Conservation (phyloP, 805 yeast genomes). For the Candida alai region DNA sequence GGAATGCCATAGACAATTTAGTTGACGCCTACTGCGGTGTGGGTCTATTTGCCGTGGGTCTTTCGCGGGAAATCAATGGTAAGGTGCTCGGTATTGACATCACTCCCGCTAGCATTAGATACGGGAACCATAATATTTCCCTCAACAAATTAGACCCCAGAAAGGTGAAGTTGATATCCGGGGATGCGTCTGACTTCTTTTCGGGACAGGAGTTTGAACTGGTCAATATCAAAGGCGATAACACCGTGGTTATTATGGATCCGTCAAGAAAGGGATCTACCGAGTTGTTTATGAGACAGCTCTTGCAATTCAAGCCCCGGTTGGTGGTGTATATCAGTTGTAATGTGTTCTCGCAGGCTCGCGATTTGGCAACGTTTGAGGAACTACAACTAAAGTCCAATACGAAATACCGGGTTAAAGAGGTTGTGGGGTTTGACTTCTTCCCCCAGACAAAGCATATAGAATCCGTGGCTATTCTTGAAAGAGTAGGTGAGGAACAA, state of each 20-base stretch:
- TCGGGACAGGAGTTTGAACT: slow-evolving; percentile 18
- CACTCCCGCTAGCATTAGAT: slow-evolving; percentile 26
- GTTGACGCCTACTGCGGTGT: slow-evolving; percentile 46
- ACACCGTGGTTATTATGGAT: slow-evolving; percentile 39
- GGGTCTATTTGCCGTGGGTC: slow-evolving; percentile 41
- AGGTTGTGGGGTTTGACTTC: slow-evolving; percentile 41
- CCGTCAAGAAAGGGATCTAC: slow-evolving; percentile 44
- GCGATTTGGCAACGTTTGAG: slow-evolving; percentile 34
- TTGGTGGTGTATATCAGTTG: slow-evolving; percentile 41
- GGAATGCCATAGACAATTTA: slow-evolving; percentile 19
- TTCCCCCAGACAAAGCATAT: slow-evolving; percentile 59
- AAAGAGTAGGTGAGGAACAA: too few relatives aligned
- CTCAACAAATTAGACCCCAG: slow-evolving; percentile 32
- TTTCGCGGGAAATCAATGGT: slow-evolving; percentile 25
- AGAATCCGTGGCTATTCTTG: slow-evolving; percentile 50
- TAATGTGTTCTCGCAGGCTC: slow-evolving; percentile 44
- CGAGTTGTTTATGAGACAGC: slow-evolving; percentile 30
- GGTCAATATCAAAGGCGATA: slow-evolving; percentile 25
- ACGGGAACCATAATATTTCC: slow-evolving; percentile 37
- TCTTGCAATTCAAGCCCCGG: slow-evolving; percentile 33
- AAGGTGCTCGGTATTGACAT: slow-evolving; percentile 42
- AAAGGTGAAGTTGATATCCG: slow-evolving; percentile 30
- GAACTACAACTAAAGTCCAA: slow-evolving; percentile 15
- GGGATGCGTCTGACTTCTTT: slow-evolving; percentile 37
- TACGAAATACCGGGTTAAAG: slow-evolving; percentile 18